A percentile compares a stretch with the other conserved stretches of the same genome.
These are phyloP conservation scores for Zoysia pacifica DNA, from an alignment of 176 grass and related monocot genomes.

Conservation along the genomic window DNA sequence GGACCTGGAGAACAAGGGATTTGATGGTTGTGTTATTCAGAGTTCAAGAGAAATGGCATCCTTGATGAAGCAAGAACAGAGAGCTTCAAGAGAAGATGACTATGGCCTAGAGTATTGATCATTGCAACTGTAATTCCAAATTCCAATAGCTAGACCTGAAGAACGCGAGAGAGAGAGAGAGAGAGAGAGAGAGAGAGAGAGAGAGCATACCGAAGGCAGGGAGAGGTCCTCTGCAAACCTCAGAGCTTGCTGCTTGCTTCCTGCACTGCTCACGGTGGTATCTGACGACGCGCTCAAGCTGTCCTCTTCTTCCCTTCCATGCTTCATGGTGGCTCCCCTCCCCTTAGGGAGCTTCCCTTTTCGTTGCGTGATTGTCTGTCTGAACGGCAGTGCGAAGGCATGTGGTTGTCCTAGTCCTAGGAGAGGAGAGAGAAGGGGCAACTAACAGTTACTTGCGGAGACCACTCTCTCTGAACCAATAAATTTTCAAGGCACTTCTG, in stretches of 20 bases:
- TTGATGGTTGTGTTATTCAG: background rate
- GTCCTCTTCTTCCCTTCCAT: constrained; percentile 42
- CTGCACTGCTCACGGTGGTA: constrained; percentile 37
- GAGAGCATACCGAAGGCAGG: constrained; percentile 64
- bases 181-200: constrained; percentile 13
- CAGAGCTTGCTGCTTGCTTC: constrained; percentile 59
- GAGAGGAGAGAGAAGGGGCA: background rate
- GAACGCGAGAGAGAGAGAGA: too few species aligned
- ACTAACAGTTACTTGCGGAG: constrained; percentile 17
- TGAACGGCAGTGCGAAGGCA: constrained; percentile 23
- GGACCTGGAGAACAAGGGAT: too few species aligned
- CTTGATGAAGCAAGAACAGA: background rate
- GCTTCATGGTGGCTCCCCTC: constrained; percentile 32
- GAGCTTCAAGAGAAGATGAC: background rate
- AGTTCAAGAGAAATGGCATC: background rate
- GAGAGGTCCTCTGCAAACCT: constrained; percentile 80
- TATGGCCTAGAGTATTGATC: background rate
- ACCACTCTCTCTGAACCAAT: constrained; percentile 13
- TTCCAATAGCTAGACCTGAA: constrained; percentile 5
- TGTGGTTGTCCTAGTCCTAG: constrained; percentile 25
- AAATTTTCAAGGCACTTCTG: constrained; percentile 15
- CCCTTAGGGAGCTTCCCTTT: background rate
- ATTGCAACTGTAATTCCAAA: background rate
- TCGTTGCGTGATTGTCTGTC: constrained; percentile 20
- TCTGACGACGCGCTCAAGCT: constrained; percentile 39